These are phyloP conservation scores for Penicillium freii DNA, from an alignment of 2,329 filamentous ascomycete genomes.

Conservation along the genomic window DNA sequence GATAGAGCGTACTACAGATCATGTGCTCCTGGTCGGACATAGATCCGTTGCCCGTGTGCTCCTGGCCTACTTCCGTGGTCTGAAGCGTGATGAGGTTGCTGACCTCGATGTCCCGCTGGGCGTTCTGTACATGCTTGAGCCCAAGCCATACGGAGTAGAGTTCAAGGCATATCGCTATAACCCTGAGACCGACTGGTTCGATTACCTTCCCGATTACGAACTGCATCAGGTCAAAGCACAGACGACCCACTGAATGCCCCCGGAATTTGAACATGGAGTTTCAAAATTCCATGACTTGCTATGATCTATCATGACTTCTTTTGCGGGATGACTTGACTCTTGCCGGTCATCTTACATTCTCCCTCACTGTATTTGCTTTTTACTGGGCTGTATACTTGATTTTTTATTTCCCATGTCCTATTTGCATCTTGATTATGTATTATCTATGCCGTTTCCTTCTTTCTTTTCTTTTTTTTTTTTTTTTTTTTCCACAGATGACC, in stretches of 20 bases:
- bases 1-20: conserved; percentile 94
- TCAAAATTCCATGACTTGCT: conserved; percentile 12
- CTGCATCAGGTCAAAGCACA: conserved; percentile 50
- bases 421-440: conserved; percentile 1
- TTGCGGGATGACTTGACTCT: background rate
- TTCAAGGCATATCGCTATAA: conserved; percentile 96
- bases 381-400: background rate
- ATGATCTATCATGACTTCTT: conserved; percentile 18
- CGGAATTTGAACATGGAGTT: background rate
- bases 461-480: background rate
- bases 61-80: conserved; percentile 93
- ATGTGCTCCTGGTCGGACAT: conserved; percentile 88
- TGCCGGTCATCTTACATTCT: background rate
- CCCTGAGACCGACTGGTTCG: conserved; percentile 72
- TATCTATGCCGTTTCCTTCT: background rate
- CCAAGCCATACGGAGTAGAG: conserved; percentile 95
- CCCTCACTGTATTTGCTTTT: background rate
- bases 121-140: conserved; percentile 91
- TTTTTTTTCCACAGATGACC: background rate
- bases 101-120: conserved; percentile 92
- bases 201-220: conserved; percentile 80
- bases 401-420: background rate
- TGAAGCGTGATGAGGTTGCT: conserved; percentile 86
- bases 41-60: conserved; percentile 88
- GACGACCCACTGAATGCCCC: background rate